Base-by-base conservation (phyloP, 345 rosid genomes). In the Pugionium cornutum region DNA sequence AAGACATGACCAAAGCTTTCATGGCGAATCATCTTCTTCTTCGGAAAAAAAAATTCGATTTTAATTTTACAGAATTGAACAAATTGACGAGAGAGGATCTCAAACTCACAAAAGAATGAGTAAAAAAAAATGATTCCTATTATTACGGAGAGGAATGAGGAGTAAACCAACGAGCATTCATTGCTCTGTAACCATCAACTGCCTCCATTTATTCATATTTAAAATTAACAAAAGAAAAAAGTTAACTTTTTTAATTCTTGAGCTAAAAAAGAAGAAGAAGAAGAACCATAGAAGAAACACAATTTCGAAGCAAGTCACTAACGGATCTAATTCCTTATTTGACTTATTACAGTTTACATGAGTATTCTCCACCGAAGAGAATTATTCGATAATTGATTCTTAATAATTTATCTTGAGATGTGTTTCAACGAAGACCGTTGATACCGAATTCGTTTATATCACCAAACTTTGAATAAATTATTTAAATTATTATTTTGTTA, bases 61-160 rank as follows among this genome's bases (percentile, higher is more conserved):
- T 31, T 9, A 36, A 36, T 30, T 53, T 48, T 40, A 39, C 37
- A 55, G 51, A 54, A 70, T 46, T 70, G 53, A 62, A 41, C n/a
- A 35, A 66, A 56, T 47, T 6, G 46, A 45, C 46, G 18, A 58
- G 33, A 43, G 62, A 58, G 4, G 32, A 58, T 67, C 58, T 58
- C 60, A 69, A 52, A 42, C 48, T 61, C 54, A 52, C 60, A 28
- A 5, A 34, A 9, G 6, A 46, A 65, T 41, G 28, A 11, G 2
- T 32, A 36, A 30, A 32, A 43, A 4, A 34, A 32, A 10, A n/a
- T 45, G 32, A 53, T 71, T 58, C 52, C 76, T 58, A 58, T 33
- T 72, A 56, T 33, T 43, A 8, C 66, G 76, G 76, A 71, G 76
- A 50, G 41, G 52, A 72, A 72, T 33, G 48, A 48, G 76, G 76